phyloP scores from a whole-genome alignment of 2,329 filamentous ascomycete genomes.

The Fusarium avenaceum region DNA sequence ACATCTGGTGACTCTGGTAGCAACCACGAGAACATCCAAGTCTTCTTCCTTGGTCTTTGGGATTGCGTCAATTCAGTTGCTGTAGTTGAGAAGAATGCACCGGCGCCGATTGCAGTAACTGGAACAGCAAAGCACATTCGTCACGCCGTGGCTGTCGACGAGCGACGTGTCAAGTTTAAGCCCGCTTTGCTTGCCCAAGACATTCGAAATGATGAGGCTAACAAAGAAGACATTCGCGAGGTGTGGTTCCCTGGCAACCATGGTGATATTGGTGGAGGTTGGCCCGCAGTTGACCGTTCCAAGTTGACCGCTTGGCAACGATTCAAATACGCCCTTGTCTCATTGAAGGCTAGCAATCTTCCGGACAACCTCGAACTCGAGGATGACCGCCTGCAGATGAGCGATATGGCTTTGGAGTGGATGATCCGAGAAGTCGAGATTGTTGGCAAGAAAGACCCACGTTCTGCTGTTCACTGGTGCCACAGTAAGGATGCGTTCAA shows the following conservation, averaged over 20 bases:
- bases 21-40: slow-evolving; percentile 56
- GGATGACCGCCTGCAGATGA: slow-evolving; percentile 58
- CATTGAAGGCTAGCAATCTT: slow-evolving; percentile 49
- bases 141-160: slow-evolving; percentile 66
- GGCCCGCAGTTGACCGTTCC: slow-evolving; percentile 52
- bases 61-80: slow-evolving; percentile 67
- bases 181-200: slow-evolving; percentile 62
- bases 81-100: slow-evolving; percentile 54
- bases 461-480: slow-evolving; percentile 53
- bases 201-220: slow-evolving; percentile 27
- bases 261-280: slow-evolving; percentile 67
- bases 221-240: slow-evolving; percentile 59
- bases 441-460: slow-evolving; percentile 50
- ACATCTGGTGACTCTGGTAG: background rate
- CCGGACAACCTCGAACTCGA: slow-evolving; percentile 42
- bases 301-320: slow-evolving; percentile 34
- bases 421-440: slow-evolving; percentile 64
- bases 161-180: slow-evolving; percentile 68
- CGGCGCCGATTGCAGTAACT: slow-evolving; percentile 53
- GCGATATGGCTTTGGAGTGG: slow-evolving; percentile 65
- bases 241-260: slow-evolving; percentile 69
- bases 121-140: slow-evolving; percentile 61
- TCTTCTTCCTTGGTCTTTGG: slow-evolving; percentile 68
- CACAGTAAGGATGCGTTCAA: slow-evolving; percentile 49
- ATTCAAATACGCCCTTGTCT: slow-evolving; percentile 54